Evolutionary conservation across 495 filamentous ascomycete genomes (phyloP).

Genomic region (Neurospora tetraspora): DNA sequence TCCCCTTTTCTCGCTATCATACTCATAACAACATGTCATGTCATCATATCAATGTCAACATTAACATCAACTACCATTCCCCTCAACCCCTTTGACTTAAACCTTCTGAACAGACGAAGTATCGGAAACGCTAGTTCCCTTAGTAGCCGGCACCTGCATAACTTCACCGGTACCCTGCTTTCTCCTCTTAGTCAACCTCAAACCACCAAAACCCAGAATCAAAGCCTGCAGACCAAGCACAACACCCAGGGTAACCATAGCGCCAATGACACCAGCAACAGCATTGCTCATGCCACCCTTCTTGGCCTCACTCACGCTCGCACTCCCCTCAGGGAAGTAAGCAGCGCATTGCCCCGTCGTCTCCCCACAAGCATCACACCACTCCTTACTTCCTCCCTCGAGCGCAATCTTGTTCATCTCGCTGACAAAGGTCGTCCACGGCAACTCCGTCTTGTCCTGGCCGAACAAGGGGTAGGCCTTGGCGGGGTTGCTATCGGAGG

Average conservation of each 20-base stretch:
- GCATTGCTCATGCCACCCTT: slow-evolving; percentile 23
- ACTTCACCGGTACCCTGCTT: neutral
- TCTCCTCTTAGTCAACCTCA: slow-evolving; percentile 28
- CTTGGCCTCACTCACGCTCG: no score
- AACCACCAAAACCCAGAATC: slow-evolving; percentile 23
- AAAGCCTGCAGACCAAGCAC: slow-evolving; percentile 32
- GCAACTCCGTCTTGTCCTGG: slow-evolving; percentile 37
- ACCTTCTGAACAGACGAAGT: neutral
- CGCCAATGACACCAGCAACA: slow-evolving; percentile 47
- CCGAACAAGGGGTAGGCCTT: slow-evolving; percentile 59
- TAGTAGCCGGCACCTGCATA: neutral
- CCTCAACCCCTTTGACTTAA: neutral
- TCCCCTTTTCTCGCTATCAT: neutral
- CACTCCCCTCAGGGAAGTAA: neutral
- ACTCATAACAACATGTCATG: neutral
- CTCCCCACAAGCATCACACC: slow-evolving; percentile 63
- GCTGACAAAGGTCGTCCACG: slow-evolving; percentile 52
- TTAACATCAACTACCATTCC: neutral
- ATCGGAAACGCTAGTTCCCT: neutral
- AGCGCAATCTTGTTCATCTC: slow-evolving; percentile 54
- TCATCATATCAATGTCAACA: neutral
- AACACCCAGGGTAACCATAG: slow-evolving; percentile 36
- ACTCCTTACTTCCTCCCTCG: slow-evolving; percentile 41
- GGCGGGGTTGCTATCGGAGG: slow-evolving; percentile 35
- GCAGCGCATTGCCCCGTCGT: slow-evolving; percentile 49